Evolutionary conservation across 2,329 filamentous ascomycete species (phyloP).

Genomic region (Chaetomium strumarium): DNA sequence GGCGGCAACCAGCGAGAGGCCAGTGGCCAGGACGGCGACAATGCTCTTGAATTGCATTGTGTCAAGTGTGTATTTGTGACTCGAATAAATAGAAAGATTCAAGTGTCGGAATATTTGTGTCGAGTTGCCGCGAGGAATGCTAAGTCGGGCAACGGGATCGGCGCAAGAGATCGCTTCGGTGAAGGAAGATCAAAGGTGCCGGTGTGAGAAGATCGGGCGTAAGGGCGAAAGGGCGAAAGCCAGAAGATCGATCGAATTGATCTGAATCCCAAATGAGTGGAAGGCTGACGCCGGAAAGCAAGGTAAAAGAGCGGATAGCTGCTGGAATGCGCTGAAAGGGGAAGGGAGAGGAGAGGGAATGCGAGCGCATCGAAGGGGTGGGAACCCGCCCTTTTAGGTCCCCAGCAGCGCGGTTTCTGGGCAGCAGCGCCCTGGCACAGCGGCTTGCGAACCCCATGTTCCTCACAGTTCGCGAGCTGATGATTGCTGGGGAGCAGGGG

Average conservation of each 20-base stretch:
- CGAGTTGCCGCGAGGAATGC: not conserved
- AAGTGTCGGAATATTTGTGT: not conserved
- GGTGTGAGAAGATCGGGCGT: conserved; percentile 13
- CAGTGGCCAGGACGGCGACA: conserved; percentile 36
- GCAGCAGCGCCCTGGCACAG: conserved; percentile 7
- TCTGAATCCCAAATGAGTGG: conserved; percentile 22
- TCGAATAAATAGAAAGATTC: not conserved
- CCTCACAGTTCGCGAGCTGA: not conserved
- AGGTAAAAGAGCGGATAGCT: conserved; percentile 25
- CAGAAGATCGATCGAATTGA: conserved; percentile 10
- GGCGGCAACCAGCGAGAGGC: conserved; percentile 35
- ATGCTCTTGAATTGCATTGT: conserved; percentile 44
- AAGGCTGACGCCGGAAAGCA: conserved; percentile 24
- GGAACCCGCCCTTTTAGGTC: conserved; percentile 21
- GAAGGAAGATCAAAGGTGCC: conserved; percentile 13
- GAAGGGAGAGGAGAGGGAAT: conserved; percentile 14
- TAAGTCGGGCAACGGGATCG: not conserved
- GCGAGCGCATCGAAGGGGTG: conserved; percentile 13
- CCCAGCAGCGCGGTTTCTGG: conserved; percentile 5
- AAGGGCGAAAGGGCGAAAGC: conserved; percentile 2
- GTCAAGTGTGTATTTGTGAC: conserved; percentile 20
- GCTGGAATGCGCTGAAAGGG: conserved; percentile 19
- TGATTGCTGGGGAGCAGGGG: conserved; percentile 2
- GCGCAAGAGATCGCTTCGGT: not conserved
- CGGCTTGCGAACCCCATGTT: conserved; percentile 3